These are phyloP conservation scores for Ceratocystis diversiconidia DNA, from an alignment of 2,329 filamentous ascomycete genomes.

Conservation along the genomic window DNA sequence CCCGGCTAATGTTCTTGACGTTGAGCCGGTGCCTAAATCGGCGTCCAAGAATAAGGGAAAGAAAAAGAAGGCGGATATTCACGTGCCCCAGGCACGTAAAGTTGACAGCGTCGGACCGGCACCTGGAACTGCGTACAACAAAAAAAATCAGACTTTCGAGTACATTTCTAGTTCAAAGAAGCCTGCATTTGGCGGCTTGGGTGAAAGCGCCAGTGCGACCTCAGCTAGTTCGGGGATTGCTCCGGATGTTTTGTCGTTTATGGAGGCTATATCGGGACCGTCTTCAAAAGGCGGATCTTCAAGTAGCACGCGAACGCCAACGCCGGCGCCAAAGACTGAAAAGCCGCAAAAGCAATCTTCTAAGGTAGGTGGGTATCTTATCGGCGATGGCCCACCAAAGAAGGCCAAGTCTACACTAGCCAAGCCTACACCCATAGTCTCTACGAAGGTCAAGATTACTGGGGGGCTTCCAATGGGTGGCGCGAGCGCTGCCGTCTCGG, in stretches of 20 bases:
- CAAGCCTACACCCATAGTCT: conserved; percentile 31
- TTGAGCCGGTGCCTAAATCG: conserved; percentile 36
- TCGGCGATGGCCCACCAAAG: conserved; percentile 56
- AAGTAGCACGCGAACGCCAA: conserved; percentile 21
- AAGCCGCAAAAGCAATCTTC: conserved; percentile 46
- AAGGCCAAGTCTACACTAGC: conserved; percentile 30
- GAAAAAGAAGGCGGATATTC: conserved; percentile 47
- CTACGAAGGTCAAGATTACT: conserved; percentile 56
- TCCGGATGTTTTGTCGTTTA: neutral
- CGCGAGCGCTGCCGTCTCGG: conserved; percentile 56
- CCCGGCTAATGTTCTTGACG: conserved; percentile 19
- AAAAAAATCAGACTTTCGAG: conserved; percentile 54
- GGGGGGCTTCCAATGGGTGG: conserved; percentile 75
- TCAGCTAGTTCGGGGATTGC: neutral
- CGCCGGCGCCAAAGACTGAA: conserved; percentile 31
- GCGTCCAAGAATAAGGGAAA: conserved; percentile 31
- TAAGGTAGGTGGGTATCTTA: conserved; percentile 55
- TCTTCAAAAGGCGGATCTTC: conserved; percentile 15
- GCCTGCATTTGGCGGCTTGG: neutral
- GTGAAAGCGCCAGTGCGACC: neutral
- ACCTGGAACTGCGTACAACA: conserved; percentile 56
- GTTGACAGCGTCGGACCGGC: conserved; percentile 50
- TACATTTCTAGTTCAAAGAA: conserved; percentile 44
- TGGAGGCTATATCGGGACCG: conserved; percentile 2
- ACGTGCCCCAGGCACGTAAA: conserved; percentile 48